Conservation (phyloP, 495 filamentous ascomycete genomes). For the Talaromyces proteolyticus region DNA sequence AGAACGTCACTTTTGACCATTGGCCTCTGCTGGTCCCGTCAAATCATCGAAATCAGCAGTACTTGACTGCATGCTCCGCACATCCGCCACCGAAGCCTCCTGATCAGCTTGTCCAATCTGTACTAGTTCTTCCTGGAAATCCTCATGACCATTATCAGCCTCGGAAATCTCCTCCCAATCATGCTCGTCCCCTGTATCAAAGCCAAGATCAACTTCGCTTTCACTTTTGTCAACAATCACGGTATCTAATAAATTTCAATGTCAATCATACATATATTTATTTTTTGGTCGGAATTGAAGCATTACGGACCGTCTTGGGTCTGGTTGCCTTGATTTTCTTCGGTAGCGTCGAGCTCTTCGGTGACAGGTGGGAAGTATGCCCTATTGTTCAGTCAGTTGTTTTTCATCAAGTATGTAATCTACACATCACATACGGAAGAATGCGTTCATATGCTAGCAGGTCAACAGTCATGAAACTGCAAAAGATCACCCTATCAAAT, state of each 20-base stretch:
- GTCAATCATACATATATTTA: constrained; percentile 14
- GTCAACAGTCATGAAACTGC: constrained; percentile 75
- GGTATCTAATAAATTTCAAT: constrained; percentile 2
- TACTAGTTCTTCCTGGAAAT: constrained; percentile 22
- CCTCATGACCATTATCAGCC: constrained; percentile 17
- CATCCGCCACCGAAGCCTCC: constrained; percentile 19
- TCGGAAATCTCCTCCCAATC: constrained; percentile 34
- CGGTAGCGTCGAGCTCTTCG: constrained; percentile 12
- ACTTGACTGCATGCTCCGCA: constrained; percentile 26
- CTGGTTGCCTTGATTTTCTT: constrained; percentile 2
- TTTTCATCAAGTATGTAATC: not conserved
- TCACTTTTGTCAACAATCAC: not conserved
- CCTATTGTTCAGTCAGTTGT: constrained; percentile 11
- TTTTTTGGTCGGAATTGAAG: constrained; percentile 22
- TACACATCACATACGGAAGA: constrained; percentile 59
- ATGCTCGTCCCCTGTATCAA: constrained; percentile 20
- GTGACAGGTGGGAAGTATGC: constrained; percentile 8
- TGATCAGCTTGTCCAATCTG: constrained; percentile 14
- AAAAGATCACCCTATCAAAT: constrained; percentile 74
- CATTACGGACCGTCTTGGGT: constrained; percentile 10
- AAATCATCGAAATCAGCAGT: constrained; percentile 7
- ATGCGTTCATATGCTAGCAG: constrained; percentile 58
- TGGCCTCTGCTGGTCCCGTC: not conserved
- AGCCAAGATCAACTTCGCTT: not conserved
- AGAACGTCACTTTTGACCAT: not conserved